phyloP scores from a whole-genome alignment of 495 filamentous ascomycete species.

The Neurospora sp. region DNA sequence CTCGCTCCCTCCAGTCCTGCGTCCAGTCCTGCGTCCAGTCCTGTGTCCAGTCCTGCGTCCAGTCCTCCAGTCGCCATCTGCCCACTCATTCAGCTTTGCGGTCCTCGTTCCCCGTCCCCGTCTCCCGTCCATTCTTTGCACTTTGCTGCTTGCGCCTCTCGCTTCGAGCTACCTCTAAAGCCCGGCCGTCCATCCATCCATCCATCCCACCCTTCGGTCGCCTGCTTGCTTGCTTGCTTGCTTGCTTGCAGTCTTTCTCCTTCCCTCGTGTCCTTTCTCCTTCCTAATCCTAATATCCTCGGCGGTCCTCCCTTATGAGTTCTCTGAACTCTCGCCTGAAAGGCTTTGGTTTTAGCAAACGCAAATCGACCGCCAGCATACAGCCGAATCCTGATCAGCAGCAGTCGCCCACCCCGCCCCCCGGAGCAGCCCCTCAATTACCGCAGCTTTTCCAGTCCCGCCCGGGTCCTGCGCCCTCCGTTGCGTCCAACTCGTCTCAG shows the following conservation, averaged over 20 bases:
- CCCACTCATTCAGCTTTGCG: neutral
- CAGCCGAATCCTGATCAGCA: slow-evolving; percentile 15
- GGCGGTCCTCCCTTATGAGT: slow-evolving; percentile 41
- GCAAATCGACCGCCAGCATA: slow-evolving; percentile 41
- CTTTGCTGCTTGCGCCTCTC: neutral
- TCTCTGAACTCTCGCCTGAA: slow-evolving; percentile 53
- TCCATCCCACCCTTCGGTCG: slow-evolving; percentile 9
- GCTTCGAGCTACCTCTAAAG: neutral
- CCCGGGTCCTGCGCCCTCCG: slow-evolving; percentile 31
- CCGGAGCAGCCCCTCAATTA: slow-evolving; percentile 33
- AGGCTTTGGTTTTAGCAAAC: slow-evolving; percentile 48
- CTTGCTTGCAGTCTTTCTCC: slow-evolving; percentile 8
- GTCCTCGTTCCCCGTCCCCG: neutral
- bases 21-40: neutral
- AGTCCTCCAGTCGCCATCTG: neutral
- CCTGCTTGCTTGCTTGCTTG: slow-evolving; percentile 7
- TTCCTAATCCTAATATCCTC: slow-evolving; percentile 5
- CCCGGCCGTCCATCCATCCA: slow-evolving; percentile 12
- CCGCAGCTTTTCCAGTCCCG: slow-evolving; percentile 31
- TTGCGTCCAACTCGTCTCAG: slow-evolving; percentile 36
- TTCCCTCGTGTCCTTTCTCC: slow-evolving; percentile 17
- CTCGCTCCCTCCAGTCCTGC: slow-evolving; percentile 4
- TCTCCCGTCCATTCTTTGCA: neutral
- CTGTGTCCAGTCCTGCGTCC: neutral
- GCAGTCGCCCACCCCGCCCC: slow-evolving; percentile 22